Evolutionary conservation across 768 basidiomycete genomes (phyloP), one percentile per base, ranked within the genome.

Genomic region (Lactarius sp.): DNA sequence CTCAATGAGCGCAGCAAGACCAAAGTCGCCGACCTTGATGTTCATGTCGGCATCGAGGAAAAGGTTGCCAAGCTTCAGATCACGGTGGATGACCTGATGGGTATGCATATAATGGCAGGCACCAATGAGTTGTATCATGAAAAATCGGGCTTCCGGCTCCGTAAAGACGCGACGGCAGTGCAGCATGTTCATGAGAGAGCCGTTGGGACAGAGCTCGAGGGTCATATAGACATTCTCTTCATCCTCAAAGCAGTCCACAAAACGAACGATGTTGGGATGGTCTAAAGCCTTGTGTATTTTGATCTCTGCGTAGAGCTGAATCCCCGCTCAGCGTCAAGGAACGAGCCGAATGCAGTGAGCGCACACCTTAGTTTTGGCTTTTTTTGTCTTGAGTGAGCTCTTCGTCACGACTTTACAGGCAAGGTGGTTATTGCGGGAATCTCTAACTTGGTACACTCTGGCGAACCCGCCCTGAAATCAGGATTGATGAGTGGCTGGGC

Each of bases 381-480:
- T 98, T 78, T 93, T 96, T 18, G 93, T 93, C 77, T 91, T 90
- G 68, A 99, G 81, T 36, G 91, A 92, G 31, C 81, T 79, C 77
- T 95, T 94, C n/a, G 90, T 90, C 67, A 99, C 88, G 51, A 97
- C 94, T 77, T 99, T 98, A 76, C 95, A 90, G 12, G 95, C 95
- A 56, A 86, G 79, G 42, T 86, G 79, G 27, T 76, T 74, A 16
- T 87, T 88, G 52, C 80, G 77, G 10, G 73, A 69, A 69, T 94
- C 92, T 72, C 86, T 84, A n/a, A 94, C 90, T 77, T 97, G 92
- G 70, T 96, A 99, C 3, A 99, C 96, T 44, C 95, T 83, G 1
- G 96, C 96, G 72, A 99, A 99, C 1, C 96, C 96, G 68, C 96
- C 96, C 82, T 84, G 34, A 42, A 14, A 52, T 56, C 37, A 36